Evolutionary conservation across 495 filamentous ascomycete genomes (phyloP), one percentile per base, ranked within the genome.

Genomic region (Hypoxylon fuscum): DNA sequence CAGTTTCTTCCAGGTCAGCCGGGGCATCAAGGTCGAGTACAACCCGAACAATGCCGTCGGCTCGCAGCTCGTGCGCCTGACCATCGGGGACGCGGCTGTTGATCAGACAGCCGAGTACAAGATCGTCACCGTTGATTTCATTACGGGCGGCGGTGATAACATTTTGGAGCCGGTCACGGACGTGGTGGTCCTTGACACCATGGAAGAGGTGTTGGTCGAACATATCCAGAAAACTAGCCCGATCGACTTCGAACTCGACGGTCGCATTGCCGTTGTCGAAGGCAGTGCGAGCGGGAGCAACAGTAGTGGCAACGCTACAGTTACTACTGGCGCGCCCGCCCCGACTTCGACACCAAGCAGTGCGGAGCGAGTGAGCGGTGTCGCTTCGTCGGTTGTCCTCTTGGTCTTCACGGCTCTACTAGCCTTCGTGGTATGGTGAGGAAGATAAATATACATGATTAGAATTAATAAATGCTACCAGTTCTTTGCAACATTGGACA

Each of bases 131-230:
- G 61, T 82, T 2, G 84, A 85, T 65, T 87, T 86, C 46, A 22
- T 87, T 3, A 79, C 82, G 0, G 71, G 69, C 0, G 82, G 83
- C 6, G 85, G 83, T 9, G 84, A 87, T 51, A 86, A 85, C 52
- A 79, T 83, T 52, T 71, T 83, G 52, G 55, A 65, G 6, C 67
- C 73, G 11, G 23, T 72, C 0, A 57, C 69, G 21, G 72, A 72
- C 22, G 53, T 78, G 6, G 73, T 77, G 10, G 53, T 72, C 1
- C 70, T 86, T 0, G 78, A 85, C 57, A 80, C 78, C 0, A 69
- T 83, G 55, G 83, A 84, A 45, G 75, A 84, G 62, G 82, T 85
- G 0, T 64, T 85, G 9, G 70, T 74, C 1, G 41, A 68, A 5
- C 81, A 86, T 45, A 77, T 87, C 40, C 20, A 66, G 25, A 69